Evolutionary conservation across 2,329 filamentous ascomycete species (phyloP).

Genomic region (Aspergillus uvarum): DNA sequence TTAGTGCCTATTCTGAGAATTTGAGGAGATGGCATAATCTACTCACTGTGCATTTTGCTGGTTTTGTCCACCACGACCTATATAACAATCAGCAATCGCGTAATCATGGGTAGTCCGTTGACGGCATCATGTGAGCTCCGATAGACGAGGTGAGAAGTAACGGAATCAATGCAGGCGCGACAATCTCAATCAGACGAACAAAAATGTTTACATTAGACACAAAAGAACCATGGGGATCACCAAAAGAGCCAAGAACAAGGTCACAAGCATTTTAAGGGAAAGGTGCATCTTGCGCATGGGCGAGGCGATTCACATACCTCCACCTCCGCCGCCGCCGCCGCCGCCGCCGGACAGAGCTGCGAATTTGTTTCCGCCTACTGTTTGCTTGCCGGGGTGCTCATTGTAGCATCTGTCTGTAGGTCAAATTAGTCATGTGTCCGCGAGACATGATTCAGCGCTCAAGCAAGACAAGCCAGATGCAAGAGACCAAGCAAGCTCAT

Average conservation of each 20-base stretch:
- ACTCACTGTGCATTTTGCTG: slow-evolving; percentile 28
- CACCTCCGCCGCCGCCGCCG: slow-evolving; percentile 29
- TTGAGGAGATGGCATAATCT: background rate
- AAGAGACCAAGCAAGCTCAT: slow-evolving; percentile 23
- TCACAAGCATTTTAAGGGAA: background rate
- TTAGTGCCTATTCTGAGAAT: background rate
- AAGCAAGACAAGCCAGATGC: background rate
- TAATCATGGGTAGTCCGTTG: background rate
- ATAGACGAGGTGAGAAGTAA: background rate
- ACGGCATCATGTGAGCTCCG: background rate
- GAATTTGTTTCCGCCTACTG: slow-evolving; percentile 58
- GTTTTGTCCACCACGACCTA: slow-evolving; percentile 4
- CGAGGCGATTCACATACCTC: slow-evolving; percentile 34
- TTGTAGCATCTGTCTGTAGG: slow-evolving; percentile 56
- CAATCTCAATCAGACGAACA: background rate
- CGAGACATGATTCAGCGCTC: background rate
- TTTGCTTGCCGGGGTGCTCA: slow-evolving; percentile 55
- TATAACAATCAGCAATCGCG: background rate
- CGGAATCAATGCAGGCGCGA: background rate
- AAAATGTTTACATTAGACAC: background rate
- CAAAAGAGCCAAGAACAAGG: background rate
- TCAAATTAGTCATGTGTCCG: slow-evolving; percentile 18
- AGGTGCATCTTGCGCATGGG: background rate
- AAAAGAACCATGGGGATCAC: too few species aligned
- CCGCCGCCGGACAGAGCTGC: slow-evolving; percentile 47